These are phyloP conservation scores for Daedaleopsis sinensis DNA, from an alignment of 768 basidiomycete genomes.

Conservation along the genomic window DNA sequence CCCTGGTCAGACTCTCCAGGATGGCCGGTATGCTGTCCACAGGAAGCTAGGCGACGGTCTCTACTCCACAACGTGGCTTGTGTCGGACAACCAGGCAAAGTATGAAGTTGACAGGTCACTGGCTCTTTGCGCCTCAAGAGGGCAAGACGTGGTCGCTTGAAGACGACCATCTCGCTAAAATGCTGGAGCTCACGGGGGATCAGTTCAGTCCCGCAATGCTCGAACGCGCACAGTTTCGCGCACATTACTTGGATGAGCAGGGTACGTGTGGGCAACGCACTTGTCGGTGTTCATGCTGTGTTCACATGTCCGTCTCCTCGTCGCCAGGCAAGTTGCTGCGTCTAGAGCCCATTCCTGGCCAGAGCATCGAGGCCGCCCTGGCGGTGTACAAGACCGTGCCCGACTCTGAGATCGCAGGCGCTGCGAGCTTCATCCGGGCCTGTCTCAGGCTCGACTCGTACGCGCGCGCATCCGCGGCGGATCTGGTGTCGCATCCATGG, in stretches of 20 bases:
- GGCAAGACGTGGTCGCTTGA: constrained; percentile 25
- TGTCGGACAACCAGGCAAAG: too few species aligned
- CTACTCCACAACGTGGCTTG: too few species aligned
- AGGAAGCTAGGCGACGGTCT: background rate
- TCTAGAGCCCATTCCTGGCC: constrained; percentile 2
- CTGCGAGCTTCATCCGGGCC: constrained; percentile 5
- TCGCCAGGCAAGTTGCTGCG: background rate
- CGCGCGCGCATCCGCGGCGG: constrained; percentile 8
- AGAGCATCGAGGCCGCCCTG: constrained; percentile 10
- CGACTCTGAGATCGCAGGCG: background rate
- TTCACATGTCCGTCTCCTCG: too few species aligned
- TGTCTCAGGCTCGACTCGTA: constrained; percentile 3
- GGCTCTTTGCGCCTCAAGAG: constrained; percentile 26
- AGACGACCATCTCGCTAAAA: constrained; percentile 35
- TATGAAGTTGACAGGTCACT: constrained; percentile 29
- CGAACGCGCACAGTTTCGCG: too few species aligned
- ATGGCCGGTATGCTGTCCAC: constrained; percentile 5
- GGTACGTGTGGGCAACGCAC: too few species aligned
- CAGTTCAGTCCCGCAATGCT: too few species aligned
- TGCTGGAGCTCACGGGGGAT: constrained; percentile 31
- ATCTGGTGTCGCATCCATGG: background rate
- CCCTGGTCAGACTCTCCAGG: background rate
- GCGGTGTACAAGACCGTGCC: constrained; percentile 11
- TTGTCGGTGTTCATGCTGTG: too few species aligned
- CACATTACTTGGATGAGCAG: too few species aligned